These are phyloP conservation scores for Chrysoporthe cubensis DNA, from an alignment of 2,329 filamentous ascomycete genomes.

Conservation along the genomic window DNA sequence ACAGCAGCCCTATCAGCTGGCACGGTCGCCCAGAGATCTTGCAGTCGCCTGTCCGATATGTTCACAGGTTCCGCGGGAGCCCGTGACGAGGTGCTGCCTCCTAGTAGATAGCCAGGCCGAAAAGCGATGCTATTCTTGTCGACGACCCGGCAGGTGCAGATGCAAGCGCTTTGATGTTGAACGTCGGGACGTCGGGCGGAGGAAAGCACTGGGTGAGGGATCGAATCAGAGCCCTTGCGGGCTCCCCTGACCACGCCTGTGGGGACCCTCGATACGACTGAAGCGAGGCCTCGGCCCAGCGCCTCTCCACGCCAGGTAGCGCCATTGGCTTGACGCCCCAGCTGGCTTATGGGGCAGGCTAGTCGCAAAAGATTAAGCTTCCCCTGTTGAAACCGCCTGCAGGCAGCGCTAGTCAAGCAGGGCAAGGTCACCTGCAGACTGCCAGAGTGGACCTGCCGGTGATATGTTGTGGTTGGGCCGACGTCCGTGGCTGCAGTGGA, in stretches of 20 bases:
- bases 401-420: constrained; percentile 4
- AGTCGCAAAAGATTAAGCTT: constrained; percentile 17
- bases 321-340: constrained; percentile 3
- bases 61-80: background rate
- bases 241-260: constrained; percentile 23
- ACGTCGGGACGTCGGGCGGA: constrained; percentile 16
- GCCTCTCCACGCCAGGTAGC: too few relatives aligned
- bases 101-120: background rate
- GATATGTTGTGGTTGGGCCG: constrained; percentile 5
- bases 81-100: background rate
- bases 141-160: constrained; percentile 5
- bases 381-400: constrained; percentile 29
- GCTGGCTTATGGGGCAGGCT: constrained; percentile 3
- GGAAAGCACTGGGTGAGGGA: constrained; percentile 19
- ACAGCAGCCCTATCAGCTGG: background rate
- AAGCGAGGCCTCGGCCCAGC: constrained; percentile 14
- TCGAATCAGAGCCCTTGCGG: constrained; percentile 34
- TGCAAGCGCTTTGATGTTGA: constrained; percentile 25
- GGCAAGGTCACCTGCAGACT: background rate
- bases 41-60: background rate
- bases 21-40: background rate
- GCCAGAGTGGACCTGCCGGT: constrained; percentile 1
- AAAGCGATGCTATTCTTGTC: constrained; percentile 23
- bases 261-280: background rate
- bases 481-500: constrained; percentile 16